These are phyloP conservation scores for Polyplosphaeria fusca DNA, from an alignment of 495 filamentous ascomycete species.

Conservation along the genomic window DNA sequence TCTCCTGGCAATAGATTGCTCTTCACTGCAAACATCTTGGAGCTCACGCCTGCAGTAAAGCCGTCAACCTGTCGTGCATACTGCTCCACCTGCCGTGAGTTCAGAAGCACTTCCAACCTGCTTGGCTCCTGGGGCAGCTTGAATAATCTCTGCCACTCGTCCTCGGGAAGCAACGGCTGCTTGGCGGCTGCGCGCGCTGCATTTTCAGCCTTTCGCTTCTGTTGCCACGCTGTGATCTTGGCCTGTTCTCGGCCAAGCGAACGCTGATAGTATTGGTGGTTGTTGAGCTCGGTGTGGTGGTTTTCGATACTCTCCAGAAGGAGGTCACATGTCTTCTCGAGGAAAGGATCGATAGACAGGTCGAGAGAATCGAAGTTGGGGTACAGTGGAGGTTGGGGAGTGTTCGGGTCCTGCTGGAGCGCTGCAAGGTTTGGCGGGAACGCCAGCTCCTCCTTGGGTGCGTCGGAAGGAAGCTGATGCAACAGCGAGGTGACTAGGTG, in stretches of 20 bases:
- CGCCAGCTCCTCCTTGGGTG: slow-evolving; percentile 57
- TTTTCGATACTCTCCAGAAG: slow-evolving; percentile 94
- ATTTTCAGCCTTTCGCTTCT: slow-evolving; percentile 94
- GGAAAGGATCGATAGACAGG: slow-evolving; percentile 91
- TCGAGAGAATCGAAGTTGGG: slow-evolving; percentile 86
- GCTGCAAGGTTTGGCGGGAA: slow-evolving; percentile 74
- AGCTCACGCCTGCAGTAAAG: slow-evolving; percentile 84
- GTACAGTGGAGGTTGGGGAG: slow-evolving; percentile 60
- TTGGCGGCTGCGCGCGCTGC: slow-evolving; percentile 77
- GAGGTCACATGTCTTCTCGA: slow-evolving; percentile 97
- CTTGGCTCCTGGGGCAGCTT: slow-evolving; percentile 94
- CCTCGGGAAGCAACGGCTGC: slow-evolving; percentile 84
- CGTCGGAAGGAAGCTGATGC: slow-evolving; percentile 72
- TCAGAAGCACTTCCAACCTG: slow-evolving; percentile 86
- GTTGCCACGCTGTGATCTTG: slow-evolving; percentile 94
- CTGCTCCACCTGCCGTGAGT: slow-evolving; percentile 93
- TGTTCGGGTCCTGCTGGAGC: slow-evolving; percentile 54
- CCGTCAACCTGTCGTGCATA: slow-evolving; percentile 96
- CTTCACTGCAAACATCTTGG: slow-evolving; percentile 98
- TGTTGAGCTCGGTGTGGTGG: slow-evolving; percentile 98
- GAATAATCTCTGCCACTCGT: slow-evolving; percentile 97
- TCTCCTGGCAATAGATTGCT: slow-evolving; percentile 52
- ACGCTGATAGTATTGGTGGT: slow-evolving; percentile 96
- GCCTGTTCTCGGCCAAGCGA: slow-evolving; percentile 91
- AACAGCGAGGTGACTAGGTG: slow-evolving; percentile 94